A percentile compares a stretch with the other conserved stretches of the same genome.
phyloP scores from a whole-genome alignment of 2,329 filamentous ascomycete species.

The Arthrocladium fulminans region DNA sequence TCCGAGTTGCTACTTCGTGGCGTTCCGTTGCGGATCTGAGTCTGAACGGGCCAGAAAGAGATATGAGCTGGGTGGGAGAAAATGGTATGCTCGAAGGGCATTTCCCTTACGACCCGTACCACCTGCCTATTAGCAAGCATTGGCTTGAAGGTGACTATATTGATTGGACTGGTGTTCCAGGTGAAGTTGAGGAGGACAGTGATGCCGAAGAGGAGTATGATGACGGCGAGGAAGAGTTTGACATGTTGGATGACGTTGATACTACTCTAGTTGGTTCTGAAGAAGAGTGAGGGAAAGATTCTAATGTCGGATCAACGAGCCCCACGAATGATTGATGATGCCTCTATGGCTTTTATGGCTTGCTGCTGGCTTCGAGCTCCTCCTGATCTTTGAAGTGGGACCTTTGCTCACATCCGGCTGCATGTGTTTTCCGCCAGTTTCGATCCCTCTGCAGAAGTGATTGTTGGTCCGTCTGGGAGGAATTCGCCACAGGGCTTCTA shows the following conservation, averaged over 20 bases:
- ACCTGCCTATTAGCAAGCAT: constrained; percentile 72
- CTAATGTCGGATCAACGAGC: neutral
- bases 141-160: constrained; percentile 85
- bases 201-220: constrained; percentile 40
- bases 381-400: too few species aligned
- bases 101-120: constrained; percentile 96
- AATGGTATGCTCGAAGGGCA: constrained; percentile 81
- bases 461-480: too few species aligned
- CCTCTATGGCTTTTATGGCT: neutral
- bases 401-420: too few species aligned
- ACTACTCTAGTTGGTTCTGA: neutral
- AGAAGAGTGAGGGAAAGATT: neutral
- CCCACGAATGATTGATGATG: neutral
- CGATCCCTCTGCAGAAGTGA: too few species aligned
- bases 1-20: constrained; percentile 41
- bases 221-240: constrained; percentile 32
- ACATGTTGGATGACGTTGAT: constrained; percentile 5
- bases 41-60: constrained; percentile 42
- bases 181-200: constrained; percentile 51
- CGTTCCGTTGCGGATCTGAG: constrained; percentile 29
- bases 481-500: too few species aligned
- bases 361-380: too few species aligned
- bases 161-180: constrained; percentile 66
- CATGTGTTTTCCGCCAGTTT: too few species aligned
- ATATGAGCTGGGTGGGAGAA: constrained; percentile 56